Base-by-base conservation (phyloP, 1,284 basidiomycete species). In the Tremellales sp. region DNA sequence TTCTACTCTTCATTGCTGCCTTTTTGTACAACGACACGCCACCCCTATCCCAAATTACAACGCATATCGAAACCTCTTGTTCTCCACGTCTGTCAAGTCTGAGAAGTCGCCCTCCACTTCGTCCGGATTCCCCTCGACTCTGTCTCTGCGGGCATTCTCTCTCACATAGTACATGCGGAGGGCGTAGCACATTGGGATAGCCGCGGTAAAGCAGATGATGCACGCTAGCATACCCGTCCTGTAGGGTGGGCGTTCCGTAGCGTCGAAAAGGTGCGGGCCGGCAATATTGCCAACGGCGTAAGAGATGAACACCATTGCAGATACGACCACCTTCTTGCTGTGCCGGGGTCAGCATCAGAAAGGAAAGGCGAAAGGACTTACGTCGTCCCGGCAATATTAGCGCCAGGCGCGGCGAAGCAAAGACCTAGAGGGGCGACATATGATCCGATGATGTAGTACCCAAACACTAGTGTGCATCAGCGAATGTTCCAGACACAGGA, bases 381-480 rank as follows among this genome's bases (percentile, higher is more conserved):
- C n/a, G n/a, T n/a, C n/a, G n/a, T n/a, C n/a, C 64, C 61, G 0
- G 57, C 50, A 16, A 61, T 45, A 36, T 66, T 66, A 36, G 61
- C 58, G 22, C 61, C 61, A 1, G 64, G 61, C 14, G 58, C 57
- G 12, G 56, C 60, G 34, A 66, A 62, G 25, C 51, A 56, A 10
- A 64, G 50, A 16, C 58, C 60, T 14, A 63, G 50, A 13, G 60
- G 43, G 6, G 56, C 61, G 40, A 66, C 61, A 43, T 62, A 66
- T n/a, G 60, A 58, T 3, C 49, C 53, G 16, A 65, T 45, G 42
- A 63, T 63, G 54, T 65, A 65, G 51, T 63, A 65, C 1, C 61
- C 61, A 38, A 60, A 63, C 28, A 65, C 47, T 54, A 42, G n/a
- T 3, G 47, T 49, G 38, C 19, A 54, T 47, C 28, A 47, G 36